These are phyloP conservation scores for Pseudovirgaria hyperparasitica DNA, from an alignment of 2,329 filamentous ascomycete species.

Conservation along the genomic window DNA sequence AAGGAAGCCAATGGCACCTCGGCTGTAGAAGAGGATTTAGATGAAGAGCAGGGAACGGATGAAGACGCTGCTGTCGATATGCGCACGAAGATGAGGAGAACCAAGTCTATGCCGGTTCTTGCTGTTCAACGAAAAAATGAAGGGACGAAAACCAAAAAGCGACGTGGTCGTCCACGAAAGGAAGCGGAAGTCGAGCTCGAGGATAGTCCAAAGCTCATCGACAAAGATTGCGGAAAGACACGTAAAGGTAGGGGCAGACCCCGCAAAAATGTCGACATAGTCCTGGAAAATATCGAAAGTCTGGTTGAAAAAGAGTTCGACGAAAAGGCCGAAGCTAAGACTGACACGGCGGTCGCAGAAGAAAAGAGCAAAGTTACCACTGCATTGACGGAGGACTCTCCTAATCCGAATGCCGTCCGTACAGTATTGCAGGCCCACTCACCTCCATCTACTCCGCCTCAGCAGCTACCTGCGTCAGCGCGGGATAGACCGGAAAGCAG, in stretches of 20 bases:
- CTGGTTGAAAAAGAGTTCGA: conserved; percentile 3
- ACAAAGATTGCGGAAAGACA: neutral
- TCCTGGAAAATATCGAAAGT: conserved; percentile 3
- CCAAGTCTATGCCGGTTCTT: conserved; percentile 10
- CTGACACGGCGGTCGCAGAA: neutral
- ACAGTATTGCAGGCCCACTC: conserved; percentile 1
- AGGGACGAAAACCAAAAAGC: conserved; percentile 13
- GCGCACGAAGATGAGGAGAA: conserved; percentile 11
- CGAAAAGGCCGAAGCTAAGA: neutral
- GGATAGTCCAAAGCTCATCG: neutral
- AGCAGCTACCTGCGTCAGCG: neutral
- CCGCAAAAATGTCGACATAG: neutral
- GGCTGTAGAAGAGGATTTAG: neutral
- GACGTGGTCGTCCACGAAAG: conserved; percentile 21
- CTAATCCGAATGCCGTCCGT: neutral
- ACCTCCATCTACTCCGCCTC: conserved; percentile 3
- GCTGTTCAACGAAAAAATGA: conserved; percentile 6
- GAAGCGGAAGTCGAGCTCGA: neutral
- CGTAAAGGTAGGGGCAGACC: conserved; percentile 1
- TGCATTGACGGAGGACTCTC: neutral
- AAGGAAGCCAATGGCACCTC: conserved; percentile 1
- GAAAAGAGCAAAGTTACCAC: conserved; percentile 5
- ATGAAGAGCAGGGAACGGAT: conserved; percentile 2
- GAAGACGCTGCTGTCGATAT: neutral
- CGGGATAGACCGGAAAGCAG: conserved; percentile 5